Evolutionary conservation across 495 filamentous ascomycete genomes (phyloP), one percentile per base, ranked within the genome.

Genomic region (Daldinia grandis): DNA sequence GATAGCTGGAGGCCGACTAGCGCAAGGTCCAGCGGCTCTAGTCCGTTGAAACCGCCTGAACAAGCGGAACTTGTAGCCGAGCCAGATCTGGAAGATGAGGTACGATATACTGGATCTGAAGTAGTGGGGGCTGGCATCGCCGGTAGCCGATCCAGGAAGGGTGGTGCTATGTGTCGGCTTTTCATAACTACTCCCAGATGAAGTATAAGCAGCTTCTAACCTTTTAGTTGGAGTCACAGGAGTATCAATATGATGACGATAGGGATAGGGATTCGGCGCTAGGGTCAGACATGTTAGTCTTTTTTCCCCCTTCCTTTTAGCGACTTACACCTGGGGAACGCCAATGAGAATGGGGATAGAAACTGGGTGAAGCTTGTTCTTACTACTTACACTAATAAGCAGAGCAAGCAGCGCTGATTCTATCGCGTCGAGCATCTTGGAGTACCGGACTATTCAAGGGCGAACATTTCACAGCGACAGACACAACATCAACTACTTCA

Each of bases 371-470:
- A 12, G 6, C 5, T 24, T 51, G 4, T 47, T 31, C 25, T 24
- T 19, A 12, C 44, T 55, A 66, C 66, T 66, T 21, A 66, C 57
- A 14, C 49, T 33, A n/a, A n/a, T 25, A 47, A 19, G 10, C 21
- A 76, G 73, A 37, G 68, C 57, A 25, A 76, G 69, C 17, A 78
- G 74, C 19, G 85, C 84, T 6, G 77, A 79, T 5, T 84, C 83
- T 14, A 76, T 87, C 25, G 78, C 79, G 8, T 78, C 80, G 2
- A 82, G 78, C 62, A 82, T 87, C 15, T 37, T 81, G 5, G 76
- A 85, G 37, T 86, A 85, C 72, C 78, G 81, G 15, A 79, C 68
- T 27, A 58, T 83, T 27, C 76, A 81, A 40, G 81, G 81, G 14
- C 76, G 81, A 7, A 80, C 76, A 4, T 84, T 73, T 53, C 79